phyloP scores from a whole-genome alignment of 176 grass and related monocot genomes.

The Microstegium vimineum region DNA sequence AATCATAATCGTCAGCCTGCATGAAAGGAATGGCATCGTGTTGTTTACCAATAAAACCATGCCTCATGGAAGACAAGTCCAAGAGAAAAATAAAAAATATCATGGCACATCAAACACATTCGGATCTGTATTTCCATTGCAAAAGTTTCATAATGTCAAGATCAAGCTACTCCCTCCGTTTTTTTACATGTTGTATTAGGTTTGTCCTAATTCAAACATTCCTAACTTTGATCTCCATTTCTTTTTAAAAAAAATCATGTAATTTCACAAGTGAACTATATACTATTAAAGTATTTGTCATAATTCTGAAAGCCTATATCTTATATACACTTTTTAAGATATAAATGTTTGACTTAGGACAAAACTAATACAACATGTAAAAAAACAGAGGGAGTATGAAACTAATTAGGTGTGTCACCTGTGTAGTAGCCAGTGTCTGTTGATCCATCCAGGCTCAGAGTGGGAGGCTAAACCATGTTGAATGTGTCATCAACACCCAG shows the following conservation, averaged over 20 bases:
- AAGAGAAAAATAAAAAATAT: neutral
- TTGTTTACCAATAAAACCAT: neutral
- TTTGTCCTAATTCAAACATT: neutral
- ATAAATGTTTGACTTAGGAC: neutral
- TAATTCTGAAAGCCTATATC: neutral
- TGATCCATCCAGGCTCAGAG: conserved; percentile 56
- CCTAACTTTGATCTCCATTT: neutral
- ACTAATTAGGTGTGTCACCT: conserved; percentile 28
- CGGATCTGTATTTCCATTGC: neutral
- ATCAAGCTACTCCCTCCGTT: neutral
- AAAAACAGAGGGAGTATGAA: neutral
- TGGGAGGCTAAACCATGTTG: conserved; percentile 72
- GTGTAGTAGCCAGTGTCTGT: conserved; percentile 56
- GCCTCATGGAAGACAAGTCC: neutral
- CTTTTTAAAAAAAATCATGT: neutral
- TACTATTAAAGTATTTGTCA: neutral
- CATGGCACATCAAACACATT: neutral
- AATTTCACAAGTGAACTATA: neutral
- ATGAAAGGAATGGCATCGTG: neutral
- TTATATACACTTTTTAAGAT: neutral
- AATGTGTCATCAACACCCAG: neutral
- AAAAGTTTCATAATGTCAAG: neutral
- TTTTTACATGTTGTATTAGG: neutral
- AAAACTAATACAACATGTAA: neutral
- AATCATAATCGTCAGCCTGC: conserved; percentile 68